Base-by-base conservation (phyloP, 2,329 filamentous ascomycete species). In the Phoma herbarum region DNA sequence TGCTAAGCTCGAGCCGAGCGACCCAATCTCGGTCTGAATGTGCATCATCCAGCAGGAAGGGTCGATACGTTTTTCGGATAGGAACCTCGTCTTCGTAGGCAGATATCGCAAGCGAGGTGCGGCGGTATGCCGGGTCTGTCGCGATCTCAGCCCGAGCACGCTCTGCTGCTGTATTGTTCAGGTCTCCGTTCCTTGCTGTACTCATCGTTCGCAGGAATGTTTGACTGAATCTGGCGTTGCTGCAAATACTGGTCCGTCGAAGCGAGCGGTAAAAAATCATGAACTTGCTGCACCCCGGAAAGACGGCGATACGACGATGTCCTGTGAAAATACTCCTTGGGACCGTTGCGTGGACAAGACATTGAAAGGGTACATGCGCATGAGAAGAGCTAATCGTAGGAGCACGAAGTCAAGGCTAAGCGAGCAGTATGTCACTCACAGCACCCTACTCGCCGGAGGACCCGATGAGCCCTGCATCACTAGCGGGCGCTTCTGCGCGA, bases 21-120 rank as follows among this genome's bases (percentile, higher is more conserved):
- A 88, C 74, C 87, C 86, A 89, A 71, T 89, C 50, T 31, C 86
- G 10, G 73, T 69, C 1, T 68, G 74, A 63, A 2, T 76, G 45
- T 14, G 75, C 67, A 0, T 77, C 70, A 31, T 75, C 65, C 1
- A 84, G 74, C 5, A 89, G 69, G 60, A 87, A 90, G 0, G 85
- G 86, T 1, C 87, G 80, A 65, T 88, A 88, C 48, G 72, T 79
- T 45, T 74, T 60, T 35, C 85, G 79, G 20, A 83, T 73, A 1
- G 67, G 60, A 0, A 68, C 9, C 49, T 85, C 81, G 61, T 88
- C 85, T 52, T 86, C 77, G 0, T 60, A 57, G n/a, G 73, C 62
- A 0, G 74, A 56, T 31, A 86, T 79, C 2, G 81, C 81, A n/a
- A 86, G 73, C 2, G 80, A 68, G 5, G n/a, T 10, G 26, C 46